phyloP scores from a whole-genome alignment of 2,329 filamentous ascomycete species.

The Colletotrichum sp. region DNA sequence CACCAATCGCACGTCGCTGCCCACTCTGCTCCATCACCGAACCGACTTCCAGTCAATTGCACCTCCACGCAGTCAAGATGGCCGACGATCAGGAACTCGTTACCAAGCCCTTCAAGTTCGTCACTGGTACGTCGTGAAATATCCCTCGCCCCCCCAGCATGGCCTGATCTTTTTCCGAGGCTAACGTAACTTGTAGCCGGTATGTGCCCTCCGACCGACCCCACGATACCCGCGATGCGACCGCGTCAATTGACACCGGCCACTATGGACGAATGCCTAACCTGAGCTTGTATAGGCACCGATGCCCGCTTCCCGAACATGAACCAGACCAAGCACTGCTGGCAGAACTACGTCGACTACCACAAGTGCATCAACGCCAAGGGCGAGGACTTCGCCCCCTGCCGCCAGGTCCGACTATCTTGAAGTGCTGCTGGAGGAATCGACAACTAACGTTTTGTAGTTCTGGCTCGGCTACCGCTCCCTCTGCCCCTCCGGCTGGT shows the following conservation, averaged over 20 bases:
- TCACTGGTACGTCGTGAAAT: conserved; percentile 79
- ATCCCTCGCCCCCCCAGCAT: conserved; percentile 36
- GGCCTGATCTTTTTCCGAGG: conserved; percentile 40
- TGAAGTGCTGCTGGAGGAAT: neutral
- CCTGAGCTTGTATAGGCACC: conserved; percentile 71
- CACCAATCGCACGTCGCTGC: conserved; percentile 39
- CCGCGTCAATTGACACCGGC: conserved; percentile 31
- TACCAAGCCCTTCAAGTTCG: conserved; percentile 99
- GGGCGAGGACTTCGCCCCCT: conserved; percentile 97
- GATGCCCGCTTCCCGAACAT: conserved; percentile 98
- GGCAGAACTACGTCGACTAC: conserved; percentile 99
- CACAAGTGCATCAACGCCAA: conserved; percentile 99
- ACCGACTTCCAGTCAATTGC: conserved; percentile 28
- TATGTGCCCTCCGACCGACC: conserved; percentile 34
- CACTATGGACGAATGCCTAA: neutral
- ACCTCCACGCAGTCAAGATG: conserved; percentile 70
- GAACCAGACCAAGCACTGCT: conserved; percentile 99
- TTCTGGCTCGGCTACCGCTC: conserved; percentile 98
- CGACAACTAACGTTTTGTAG: conserved; percentile 52
- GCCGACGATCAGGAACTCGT: conserved; percentile 80
- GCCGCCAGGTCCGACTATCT: conserved; percentile 77
- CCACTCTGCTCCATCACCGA: conserved; percentile 37
- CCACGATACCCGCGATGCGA: conserved; percentile 25
- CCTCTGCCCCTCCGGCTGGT: conserved; percentile 95
- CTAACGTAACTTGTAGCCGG: conserved; percentile 50